Percentiles rank a stretch among this genome's conserved stretches.
Evolutionary conservation across 345 rosid genomes (phyloP).

Genomic region (Salix koriyanagi): DNA sequence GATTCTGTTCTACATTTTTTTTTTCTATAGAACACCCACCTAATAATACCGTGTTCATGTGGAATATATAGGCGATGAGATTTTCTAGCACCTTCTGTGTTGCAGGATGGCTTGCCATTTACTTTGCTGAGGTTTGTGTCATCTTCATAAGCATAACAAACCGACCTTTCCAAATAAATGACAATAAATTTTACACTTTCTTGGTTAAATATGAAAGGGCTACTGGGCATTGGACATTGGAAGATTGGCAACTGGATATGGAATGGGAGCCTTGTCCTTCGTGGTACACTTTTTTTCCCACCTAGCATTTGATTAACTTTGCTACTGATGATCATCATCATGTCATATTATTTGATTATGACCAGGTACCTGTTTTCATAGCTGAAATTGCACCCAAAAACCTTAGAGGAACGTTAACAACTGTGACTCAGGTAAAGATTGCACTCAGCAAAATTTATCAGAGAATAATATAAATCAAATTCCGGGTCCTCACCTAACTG

Average conservation of each 20-base stretch:
- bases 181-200: neutral
- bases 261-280: constrained; percentile 86
- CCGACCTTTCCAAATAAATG: neutral
- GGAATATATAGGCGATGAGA: constrained; percentile 67
- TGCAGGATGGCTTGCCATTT: constrained; percentile 82
- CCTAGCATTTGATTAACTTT: neutral
- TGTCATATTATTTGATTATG: constrained; percentile 6
- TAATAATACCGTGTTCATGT: constrained; percentile 3
- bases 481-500: too few species aligned
- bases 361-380: constrained; percentile 75
- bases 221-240: constrained; percentile 60
- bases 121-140: constrained; percentile 66
- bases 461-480: too few species aligned
- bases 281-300: constrained; percentile 47
- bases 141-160: neutral
- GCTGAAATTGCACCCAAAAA: constrained; percentile 88
- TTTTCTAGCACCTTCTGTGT: constrained; percentile 52
- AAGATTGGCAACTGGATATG: constrained; percentile 76
- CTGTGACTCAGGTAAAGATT: constrained; percentile 69
- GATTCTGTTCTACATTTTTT: neutral
- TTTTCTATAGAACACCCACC: constrained; percentile 4
- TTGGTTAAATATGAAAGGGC: constrained; percentile 41
- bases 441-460: neutral
- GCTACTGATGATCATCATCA: neutral
- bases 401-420: constrained; percentile 75